Evolutionary conservation across 148 eudicot genomes (phyloP), one percentile per base, ranked within the genome.

Genomic region (Vaccinium macrocarpon): DNA sequence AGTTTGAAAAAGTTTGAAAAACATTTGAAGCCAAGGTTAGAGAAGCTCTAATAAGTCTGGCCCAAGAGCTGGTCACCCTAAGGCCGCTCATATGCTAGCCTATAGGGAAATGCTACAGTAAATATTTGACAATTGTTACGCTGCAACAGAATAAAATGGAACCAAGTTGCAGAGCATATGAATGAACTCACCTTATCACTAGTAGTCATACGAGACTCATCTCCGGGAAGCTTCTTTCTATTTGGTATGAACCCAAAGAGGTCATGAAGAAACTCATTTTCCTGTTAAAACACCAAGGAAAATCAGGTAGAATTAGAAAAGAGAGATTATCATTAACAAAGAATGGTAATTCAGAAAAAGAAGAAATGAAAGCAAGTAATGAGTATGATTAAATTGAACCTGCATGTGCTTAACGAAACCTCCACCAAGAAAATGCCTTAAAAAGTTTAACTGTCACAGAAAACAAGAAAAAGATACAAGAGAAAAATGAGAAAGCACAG

Each of bases 321-420:
- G 3, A 38, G 52, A 2, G 21, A 66, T 35, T 29, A 32, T 14
- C 21, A 6, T 25, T 29, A 32, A n/a, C 21, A 6, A 50, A 81
- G 10, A 48, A 27, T 6, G 9, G 9, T 2, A 16, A 1, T 50
- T 16, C 11, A 25, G 46, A 1, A 19, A 12, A 74, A 49, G 0
- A 61, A 15, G 29, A 57, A 38, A 72, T n/a, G 23, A 56, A 57
- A 2, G 52, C 4, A 6, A 19, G 14, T 48, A 35, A 25, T 42
- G 48, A 27, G 38, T 1, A 75, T 55, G 21, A 79, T 55, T 14
- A 72, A 76, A 85, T 75, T 88, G 42, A 77, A 94, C 98, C 98
- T 88, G 96, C 98, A 96, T 93, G 74, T 96, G 99, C 88, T 91
- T 94, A 71, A 93, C 91, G 81, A 96, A 96, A 73, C 97, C 99